Evolutionary conservation across 2,329 filamentous ascomycete species (phyloP), one percentile per base, ranked within the genome.

Genomic region (Xylaria sp.): DNA sequence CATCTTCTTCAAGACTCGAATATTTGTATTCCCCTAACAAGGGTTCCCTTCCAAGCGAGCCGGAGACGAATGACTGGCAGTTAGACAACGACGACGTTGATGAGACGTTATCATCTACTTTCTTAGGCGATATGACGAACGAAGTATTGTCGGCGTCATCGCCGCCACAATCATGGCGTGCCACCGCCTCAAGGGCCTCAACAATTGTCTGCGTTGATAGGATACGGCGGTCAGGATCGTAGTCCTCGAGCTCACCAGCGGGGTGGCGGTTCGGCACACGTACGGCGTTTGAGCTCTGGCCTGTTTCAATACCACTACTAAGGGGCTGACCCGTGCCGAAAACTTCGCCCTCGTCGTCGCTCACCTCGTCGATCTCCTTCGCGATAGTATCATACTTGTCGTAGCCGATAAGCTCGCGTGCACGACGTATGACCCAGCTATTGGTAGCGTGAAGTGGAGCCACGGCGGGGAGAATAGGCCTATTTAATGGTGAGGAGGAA

Each of bases 401-500:
- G 4, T 58, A 65, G 9, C 17, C 19, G 12, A 69, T 56, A 39
- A 66, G 39, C 17, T 34, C 48, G n/a, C 67, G 67, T 1, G 63
- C 63, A 6, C 19, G 63, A 9, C 4, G 17, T 32, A 67, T 56
- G 11, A 69, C 48, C 67, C 63, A 69, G 12, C 54, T 56, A 21
- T 63, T 66, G 6, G 39, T 69, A 1, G 63, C 67, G n/a, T 57
- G 34, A 1, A 63, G 1, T 1, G 62, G 62, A 1, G 47, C 42
- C n/a, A 12, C 42, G 3, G 48, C 6, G 3, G 32, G 32, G 3
- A 32, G n/a, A 14, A 21, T 8, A 5, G 59, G 30, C 9, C 24
- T 9, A 2, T 14, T 34, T 6, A 30, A 17, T 6, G 55, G 12
- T 42, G 39, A 51, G 6, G 48, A 17, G 3, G 50, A 42, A 14